Evolutionary conservation across 192 early-diverging fungal species (phyloP), one percentile per base, ranked within the genome.

Genomic region (Neocallimastix lanati): DNA sequence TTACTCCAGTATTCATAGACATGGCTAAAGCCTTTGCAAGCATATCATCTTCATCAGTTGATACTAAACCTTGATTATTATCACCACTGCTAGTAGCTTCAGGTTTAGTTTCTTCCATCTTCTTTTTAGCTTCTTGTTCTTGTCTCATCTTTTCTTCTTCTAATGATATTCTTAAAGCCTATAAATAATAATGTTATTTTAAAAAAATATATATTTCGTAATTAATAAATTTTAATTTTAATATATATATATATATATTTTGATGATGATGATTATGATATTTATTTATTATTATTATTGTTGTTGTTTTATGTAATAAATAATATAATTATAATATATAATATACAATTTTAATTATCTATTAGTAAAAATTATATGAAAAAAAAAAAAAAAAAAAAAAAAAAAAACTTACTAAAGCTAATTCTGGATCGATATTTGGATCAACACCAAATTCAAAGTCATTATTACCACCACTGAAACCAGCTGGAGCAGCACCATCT

Each of bases 141-240:
- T 96, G 96, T 82, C 97, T 90, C 35, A 95, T 96, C 76, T 92
- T 91, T 81, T 98, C 97, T 84, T 99, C 97, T 82, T 96, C 95
- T 87, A 98, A 84, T 28, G 96, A 98, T 86, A 99, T 98, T 80
- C 95, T 91, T 78, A 99, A 83, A 2, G 96, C 96, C 88, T 92
- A n/a, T n/a, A n/a, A n/a, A n/a, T n/a, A n/a, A n/a, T n/a, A n/a
- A n/a, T n/a, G n/a, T n/a, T n/a, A n/a, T n/a, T n/a, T n/a, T n/a
- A n/a, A n/a, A n/a, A n/a, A n/a, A n/a, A n/a, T n/a, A n/a, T n/a
- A n/a, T n/a, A n/a, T n/a, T n/a, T n/a, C n/a, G n/a, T n/a, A n/a
- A n/a, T n/a, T n/a, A n/a, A n/a, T n/a, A n/a, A n/a, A n/a, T n/a
- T n/a, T n/a, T n/a, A n/a, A n/a, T n/a, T n/a, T n/a, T n/a, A n/a